Evolutionary conservation across 202 grass and related monocot species (phyloP).

Genomic region (Bolboschoenoplectus hybrid): DNA sequence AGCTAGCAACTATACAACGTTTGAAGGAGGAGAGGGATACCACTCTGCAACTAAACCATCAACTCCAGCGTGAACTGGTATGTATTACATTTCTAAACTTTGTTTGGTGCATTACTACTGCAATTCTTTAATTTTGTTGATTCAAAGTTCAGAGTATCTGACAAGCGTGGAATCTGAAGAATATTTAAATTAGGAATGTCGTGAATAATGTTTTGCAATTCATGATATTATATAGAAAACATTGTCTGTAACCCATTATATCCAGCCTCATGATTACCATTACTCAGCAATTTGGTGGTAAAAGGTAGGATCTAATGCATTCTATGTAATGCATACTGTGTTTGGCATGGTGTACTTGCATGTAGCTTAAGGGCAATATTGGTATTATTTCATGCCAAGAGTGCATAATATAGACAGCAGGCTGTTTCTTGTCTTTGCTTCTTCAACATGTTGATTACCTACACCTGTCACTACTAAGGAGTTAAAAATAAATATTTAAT

Average conservation of each 20-base stretch:
- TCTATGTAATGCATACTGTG: background rate
- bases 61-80: slow-evolving; percentile 92
- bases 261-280: background rate
- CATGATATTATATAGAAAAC: background rate
- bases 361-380: background rate
- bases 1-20: slow-evolving; percentile 74
- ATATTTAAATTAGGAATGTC: background rate
- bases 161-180: background rate
- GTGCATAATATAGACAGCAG: background rate
- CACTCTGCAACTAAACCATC: slow-evolving; percentile 86
- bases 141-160: background rate
- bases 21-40: slow-evolving; percentile 87
- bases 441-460: background rate
- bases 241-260: background rate
- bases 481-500: background rate
- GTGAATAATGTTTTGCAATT: background rate
- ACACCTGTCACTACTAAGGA: background rate
- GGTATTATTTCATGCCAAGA: background rate
- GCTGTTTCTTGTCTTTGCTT: background rate
- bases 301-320: background rate
- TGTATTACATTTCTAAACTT: slow-evolving; percentile 17
- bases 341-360: background rate
- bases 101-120: background rate
- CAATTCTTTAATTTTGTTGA: background rate
- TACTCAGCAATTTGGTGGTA: background rate